Evolutionary conservation across 73 alveolate genomes (phyloP), one percentile per base, ranked within the genome.

Genomic region (Paramecium primaurelia): DNA sequence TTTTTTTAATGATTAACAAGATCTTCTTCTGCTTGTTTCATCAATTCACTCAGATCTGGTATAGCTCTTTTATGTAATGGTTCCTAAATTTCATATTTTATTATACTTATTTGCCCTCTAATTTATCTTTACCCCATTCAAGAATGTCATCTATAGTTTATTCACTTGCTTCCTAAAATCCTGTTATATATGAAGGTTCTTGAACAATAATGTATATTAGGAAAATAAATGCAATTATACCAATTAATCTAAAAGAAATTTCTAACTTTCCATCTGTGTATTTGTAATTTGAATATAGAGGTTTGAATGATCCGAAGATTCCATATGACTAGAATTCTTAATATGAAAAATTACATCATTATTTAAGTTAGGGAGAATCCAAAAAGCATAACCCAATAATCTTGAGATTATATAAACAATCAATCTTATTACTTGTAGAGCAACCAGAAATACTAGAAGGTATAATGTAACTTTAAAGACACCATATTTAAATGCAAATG

Each of bases 51-150:
- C 4, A 80, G 18, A 80, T 80, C 91, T 14, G 91, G 91, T 1
- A 80, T 80, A 14, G 91, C 91, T 45, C 75, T 44, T 49, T 30
- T 40, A 25, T 18, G 51, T 1, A 26, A 3, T 6, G 91, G 91
- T 80, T 44, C 91, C 91, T 80, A 40, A 11, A 14, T 12, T 75
- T 3, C 2, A 38, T 30, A 9, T 22, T 38, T 30, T 5, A 37
- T 30, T 0, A 12, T 75, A 75, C 88, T n/a, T 75, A 4, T 38
- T 38, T 49, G 14, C 77, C 91, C 16, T 80, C 91, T 20, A 80
- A 80, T 80, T 80, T 80, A 20, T 9, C 47, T 80, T 49, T 80
- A 47, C 77, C 77, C 75, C 91, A 80, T 11, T 44, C 91, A 20
- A 80, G 44, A 16, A 80, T 42, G 49, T 80, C 91, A 49, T 80